These are phyloP conservation scores for Monoraphidium neglectum DNA, from an alignment of 139 green algal genomes.

Conservation along the genomic window DNA sequence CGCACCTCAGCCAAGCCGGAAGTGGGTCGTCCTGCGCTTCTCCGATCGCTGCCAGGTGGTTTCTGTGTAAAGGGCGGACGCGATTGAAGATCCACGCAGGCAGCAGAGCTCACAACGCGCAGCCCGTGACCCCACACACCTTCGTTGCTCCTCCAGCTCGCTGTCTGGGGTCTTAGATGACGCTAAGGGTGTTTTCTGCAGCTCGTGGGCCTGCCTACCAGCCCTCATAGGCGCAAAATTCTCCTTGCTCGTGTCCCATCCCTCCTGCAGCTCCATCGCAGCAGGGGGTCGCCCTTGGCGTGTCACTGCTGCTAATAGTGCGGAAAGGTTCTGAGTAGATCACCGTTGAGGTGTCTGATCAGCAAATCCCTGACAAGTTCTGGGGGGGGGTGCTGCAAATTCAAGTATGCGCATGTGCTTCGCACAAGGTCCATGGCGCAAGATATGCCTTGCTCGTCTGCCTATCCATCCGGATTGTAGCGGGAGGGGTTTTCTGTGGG, in stretches of 20 bases:
- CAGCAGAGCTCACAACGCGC: neutral
- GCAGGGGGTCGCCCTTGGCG: too few species aligned
- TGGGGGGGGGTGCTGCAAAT: too few species aligned
- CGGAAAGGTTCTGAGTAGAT: too few species aligned
- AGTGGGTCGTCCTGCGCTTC: conserved; percentile 17
- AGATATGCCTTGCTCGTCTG: too few species aligned
- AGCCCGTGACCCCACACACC: conserved; percentile 5
- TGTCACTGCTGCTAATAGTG: too few species aligned
- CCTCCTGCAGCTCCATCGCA: too few species aligned
- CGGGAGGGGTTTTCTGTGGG: too few species aligned
- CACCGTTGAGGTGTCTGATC: too few species aligned
- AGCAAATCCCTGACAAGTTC: too few species aligned
- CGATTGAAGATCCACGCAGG: neutral
- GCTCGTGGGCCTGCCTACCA: conserved; percentile 55
- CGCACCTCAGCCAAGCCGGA: conserved; percentile 23
- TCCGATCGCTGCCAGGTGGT: conserved; percentile 6
- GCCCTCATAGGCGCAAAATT: conserved; percentile 81
- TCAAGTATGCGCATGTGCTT: too few species aligned
- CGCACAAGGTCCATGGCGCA: too few species aligned
- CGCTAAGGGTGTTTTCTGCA: conserved; percentile 39
- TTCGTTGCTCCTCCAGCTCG: conserved; percentile 35
- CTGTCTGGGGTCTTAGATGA: neutral
- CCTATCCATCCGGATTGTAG: too few species aligned
- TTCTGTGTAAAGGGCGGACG: neutral
- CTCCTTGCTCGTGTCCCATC: conserved; percentile 88